phyloP scores from a whole-genome alignment of 179 eudicot genomes.

The Silene noctiflora region DNA sequence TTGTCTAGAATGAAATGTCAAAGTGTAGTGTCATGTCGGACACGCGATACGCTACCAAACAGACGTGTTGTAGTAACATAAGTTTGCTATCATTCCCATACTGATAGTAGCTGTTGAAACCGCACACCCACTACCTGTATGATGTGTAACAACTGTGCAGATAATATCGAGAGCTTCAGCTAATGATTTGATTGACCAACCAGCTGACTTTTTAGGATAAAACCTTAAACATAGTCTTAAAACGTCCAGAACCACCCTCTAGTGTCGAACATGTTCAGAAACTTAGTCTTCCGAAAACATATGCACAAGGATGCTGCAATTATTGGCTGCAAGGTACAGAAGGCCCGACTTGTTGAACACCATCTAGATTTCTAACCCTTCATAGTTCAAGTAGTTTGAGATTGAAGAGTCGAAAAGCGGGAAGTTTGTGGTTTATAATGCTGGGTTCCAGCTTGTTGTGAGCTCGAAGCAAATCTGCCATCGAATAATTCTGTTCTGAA shows the following conservation, averaged over 20 bases:
- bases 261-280: conserved; percentile 5
- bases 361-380: not conserved
- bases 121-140: conserved; percentile 27
- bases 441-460: not conserved
- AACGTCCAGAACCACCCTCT: conserved; percentile 23
- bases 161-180: conserved; percentile 22
- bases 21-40: too few species aligned
- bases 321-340: not conserved
- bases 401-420: conserved; percentile 1
- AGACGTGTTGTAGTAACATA: too few species aligned
- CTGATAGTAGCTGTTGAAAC: conserved; percentile 29
- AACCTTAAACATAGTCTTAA: conserved; percentile 21
- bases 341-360: conserved; percentile 7
- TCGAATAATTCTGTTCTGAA: not conserved
- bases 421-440: conserved; percentile 5
- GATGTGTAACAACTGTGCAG: conserved; percentile 17
- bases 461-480: conserved; percentile 1
- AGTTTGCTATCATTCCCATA: conserved; percentile 22
- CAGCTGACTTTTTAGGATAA: not conserved
- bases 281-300: not conserved
- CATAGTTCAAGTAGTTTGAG: not conserved
- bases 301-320: not conserved
- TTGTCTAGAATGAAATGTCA: too few species aligned
- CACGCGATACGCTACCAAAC: too few species aligned
- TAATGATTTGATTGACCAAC: conserved; percentile 24